phyloP scores from a whole-genome alignment of 148 eudicot species.

The Rhododendron ferrugineum region DNA sequence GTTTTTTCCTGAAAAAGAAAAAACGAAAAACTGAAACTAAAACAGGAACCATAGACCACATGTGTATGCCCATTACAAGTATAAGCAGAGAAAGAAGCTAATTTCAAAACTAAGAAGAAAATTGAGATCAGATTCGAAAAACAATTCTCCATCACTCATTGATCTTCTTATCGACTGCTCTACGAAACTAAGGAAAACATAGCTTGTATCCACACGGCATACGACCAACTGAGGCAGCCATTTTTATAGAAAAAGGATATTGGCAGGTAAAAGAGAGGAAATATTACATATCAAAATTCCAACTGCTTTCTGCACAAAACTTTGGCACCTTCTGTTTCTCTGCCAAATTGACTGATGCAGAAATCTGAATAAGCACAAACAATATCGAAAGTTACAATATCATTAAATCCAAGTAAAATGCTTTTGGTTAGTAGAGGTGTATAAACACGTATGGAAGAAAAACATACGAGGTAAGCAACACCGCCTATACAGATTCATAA shows the following conservation, averaged over 20 bases:
- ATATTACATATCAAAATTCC: conserved; percentile 45
- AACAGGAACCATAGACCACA: background rate
- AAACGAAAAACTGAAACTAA: background rate
- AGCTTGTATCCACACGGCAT: background rate
- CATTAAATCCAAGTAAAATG: background rate
- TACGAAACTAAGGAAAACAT: background rate
- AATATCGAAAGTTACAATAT: background rate
- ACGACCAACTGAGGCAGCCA: background rate
- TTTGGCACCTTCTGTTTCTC: conserved; percentile 44
- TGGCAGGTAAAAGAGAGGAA: background rate
- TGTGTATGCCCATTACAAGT: background rate
- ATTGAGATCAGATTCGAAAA: background rate
- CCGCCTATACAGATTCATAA: background rate
- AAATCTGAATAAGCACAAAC: conserved; percentile 30
- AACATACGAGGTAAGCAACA: background rate
- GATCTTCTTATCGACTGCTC: background rate
- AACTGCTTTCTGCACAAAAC: conserved; percentile 50
- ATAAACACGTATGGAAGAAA: background rate
- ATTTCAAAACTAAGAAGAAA: background rate
- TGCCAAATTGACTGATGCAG: conserved; percentile 50
- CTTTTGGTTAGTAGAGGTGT: background rate
- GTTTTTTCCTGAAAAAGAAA: no score
- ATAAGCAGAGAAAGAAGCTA: background rate
- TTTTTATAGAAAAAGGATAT: background rate
- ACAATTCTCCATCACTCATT: background rate